phyloP scores from a whole-genome alignment of 768 basidiomycete genomes.

The Lanmaoa pseudosensibilis region DNA sequence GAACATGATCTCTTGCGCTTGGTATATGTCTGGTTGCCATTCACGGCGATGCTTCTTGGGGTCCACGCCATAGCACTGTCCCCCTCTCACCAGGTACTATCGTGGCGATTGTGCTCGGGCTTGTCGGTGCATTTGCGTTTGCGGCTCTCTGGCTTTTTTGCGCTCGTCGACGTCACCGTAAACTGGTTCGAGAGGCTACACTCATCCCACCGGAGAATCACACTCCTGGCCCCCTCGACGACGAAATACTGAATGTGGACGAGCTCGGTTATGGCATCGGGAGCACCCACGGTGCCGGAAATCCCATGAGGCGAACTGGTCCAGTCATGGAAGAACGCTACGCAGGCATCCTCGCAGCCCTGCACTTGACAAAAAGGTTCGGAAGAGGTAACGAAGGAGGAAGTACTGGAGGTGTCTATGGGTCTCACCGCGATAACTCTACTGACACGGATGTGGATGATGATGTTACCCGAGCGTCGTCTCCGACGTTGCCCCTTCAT shows the following conservation, averaged over 20 bases:
- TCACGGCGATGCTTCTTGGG: conserved; percentile 4
- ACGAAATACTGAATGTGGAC: conserved; percentile 20
- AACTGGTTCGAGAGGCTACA: conserved; percentile 20
- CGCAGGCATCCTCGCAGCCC: conserved; percentile 26
- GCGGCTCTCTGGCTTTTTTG: conserved; percentile 32
- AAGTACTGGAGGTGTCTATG: conserved; percentile 31
- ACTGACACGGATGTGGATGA: conserved; percentile 13
- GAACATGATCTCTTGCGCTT: conserved; percentile 5
- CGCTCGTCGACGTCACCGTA: conserved; percentile 32
- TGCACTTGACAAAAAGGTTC: conserved; percentile 15
- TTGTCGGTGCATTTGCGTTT: conserved; percentile 28
- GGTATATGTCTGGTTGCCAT: conserved; percentile 1
- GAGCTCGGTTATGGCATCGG: conserved; percentile 9
- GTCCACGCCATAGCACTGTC: conserved; percentile 5
- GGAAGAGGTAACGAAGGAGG: conserved; percentile 21
- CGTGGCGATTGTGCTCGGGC: conserved; percentile 25
- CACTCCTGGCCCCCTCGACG: conserved; percentile 20
- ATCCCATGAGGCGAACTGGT: not conserved
- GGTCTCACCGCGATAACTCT: conserved; percentile 17
- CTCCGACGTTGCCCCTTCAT: conserved; percentile 25
- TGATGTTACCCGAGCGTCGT: conserved; percentile 19
- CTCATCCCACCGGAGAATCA: conserved; percentile 9
- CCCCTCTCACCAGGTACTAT: conserved; percentile 26
- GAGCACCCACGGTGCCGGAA: not conserved
- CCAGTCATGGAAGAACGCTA: conserved; percentile 28